Base-by-base conservation (phyloP, 2,329 filamentous ascomycete genomes). In the Stenocarpella maydis region DNA sequence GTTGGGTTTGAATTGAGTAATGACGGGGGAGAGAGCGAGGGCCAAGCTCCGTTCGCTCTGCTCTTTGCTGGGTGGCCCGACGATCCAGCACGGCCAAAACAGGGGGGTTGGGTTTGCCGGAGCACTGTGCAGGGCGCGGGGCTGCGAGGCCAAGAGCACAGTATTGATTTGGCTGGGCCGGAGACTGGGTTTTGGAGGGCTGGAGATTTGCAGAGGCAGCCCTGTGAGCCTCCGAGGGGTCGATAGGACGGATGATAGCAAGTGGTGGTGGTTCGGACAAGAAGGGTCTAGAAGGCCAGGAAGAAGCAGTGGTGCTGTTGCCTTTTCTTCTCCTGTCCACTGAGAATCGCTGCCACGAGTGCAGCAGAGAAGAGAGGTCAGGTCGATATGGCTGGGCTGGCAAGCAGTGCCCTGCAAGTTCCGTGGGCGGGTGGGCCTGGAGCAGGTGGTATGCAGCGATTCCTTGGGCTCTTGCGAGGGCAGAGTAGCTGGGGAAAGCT, bases 191-290 rank as follows among this genome's bases (percentile, higher is more conserved):
- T 63, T 63, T 37, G 31, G 41, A 63, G 28, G 19, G 41, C 58
- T 63, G 58, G 58, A 63, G 58, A 63, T 63, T 63, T 63, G 43
- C 41, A 63, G 43, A 49, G n/a, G n/a, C 58, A 63, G 58, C 58
- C 58, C 58, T 63, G 58, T 63, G 58, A 63, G 58, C 28, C 58
- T 63, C 58, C 58, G 43, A 63, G 43, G 43, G 14, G 58, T 49
- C 54, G 54, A 58, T 12, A 21, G 54, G 26, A 15, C 15, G 54
- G 37, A 21, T 28, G 34, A 10, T 37, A 10, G 5, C 21, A 1
- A 34, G 14, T 28, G 39, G 26, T 54, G 43, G n/a, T 17, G 58
- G 31, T 37, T 43, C 43, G 58, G 41, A 43, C 43, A 47, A 24
- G 34, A 24, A 21, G 47, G 55, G 26, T 61, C 39, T 61, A 26